Base-by-base conservation (phyloP, 352 stramenopile genomes). In the Globisporangium spiculum region DNA sequence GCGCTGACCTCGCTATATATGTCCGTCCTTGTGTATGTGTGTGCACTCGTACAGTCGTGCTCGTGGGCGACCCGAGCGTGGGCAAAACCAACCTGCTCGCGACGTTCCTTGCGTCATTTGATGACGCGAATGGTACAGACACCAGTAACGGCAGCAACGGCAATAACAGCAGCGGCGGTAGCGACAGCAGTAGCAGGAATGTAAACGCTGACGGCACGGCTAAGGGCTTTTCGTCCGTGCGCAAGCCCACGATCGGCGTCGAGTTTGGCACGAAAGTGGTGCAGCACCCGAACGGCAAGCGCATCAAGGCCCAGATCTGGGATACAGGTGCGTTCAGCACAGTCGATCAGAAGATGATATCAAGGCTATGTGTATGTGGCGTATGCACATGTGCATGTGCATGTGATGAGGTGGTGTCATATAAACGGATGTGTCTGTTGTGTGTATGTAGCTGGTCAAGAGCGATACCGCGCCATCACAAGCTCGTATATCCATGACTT, bases 51-150 rank as follows among this genome's bases (percentile, higher is more conserved):
- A 38, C 38, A 92, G 84, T 94, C 55, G 86, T 94, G 57, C 71
- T 94, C 36, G 85, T 94, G 22, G 87, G 87, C 3, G 87, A 94
- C 57, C 82, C 84, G 0, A 90, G 83, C n/a, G 92, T 98, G 12
- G 92, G 92, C 50, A 98, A 98, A 72, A 97, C 85, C 14, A 97
- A 93, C 67, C 78, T 98, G 22, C 86, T 98, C 24, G 83, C 81
- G 70, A 78, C 86, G 66, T 85, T 98, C 77, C 66, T 96, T 63
- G 72, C 81, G 0, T 63, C 72, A 5, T 72, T 86, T n/a, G 73
- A 76, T 10, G 60, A 66, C 50, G 68, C 68, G 32, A 62, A 55
- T 24, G 20, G 46, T 6, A 67, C 68, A 22, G 53, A 55, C 24
- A n/a, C 16, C 7, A 60, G 18, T 16, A 14, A 26, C 18, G 18